Conservation (phyloP, 345 rosid species). For the Mangifera indica region DNA sequence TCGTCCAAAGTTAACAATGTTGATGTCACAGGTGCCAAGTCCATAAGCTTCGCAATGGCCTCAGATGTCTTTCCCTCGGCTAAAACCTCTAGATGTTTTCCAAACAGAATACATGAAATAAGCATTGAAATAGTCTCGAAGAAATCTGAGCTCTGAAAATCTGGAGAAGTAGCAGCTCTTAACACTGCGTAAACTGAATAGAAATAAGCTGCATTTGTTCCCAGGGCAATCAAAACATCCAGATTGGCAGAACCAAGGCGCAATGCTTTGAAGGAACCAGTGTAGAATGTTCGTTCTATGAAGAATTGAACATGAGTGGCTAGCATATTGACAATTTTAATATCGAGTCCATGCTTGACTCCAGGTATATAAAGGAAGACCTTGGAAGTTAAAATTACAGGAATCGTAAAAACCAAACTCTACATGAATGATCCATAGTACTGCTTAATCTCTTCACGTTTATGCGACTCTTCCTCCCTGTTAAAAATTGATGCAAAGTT, state of each 20-base stretch:
- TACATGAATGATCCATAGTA: slow-evolving; percentile 61
- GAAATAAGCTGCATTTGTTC: slow-evolving; percentile 92
- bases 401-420: slow-evolving; percentile 86
- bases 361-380: slow-evolving; percentile 80
- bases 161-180: slow-evolving; percentile 66
- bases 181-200: slow-evolving; percentile 76
- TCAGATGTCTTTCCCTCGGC: slow-evolving; percentile 91
- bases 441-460: slow-evolving; percentile 62
- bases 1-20: slow-evolving; percentile 54
- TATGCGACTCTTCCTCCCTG: slow-evolving; percentile 59
- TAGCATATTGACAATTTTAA: slow-evolving; percentile 76
- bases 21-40: slow-evolving; percentile 75
- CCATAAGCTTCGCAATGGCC: slow-evolving; percentile 94
- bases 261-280: slow-evolving; percentile 76
- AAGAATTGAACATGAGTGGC: slow-evolving; percentile 87
- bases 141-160: slow-evolving; percentile 70
- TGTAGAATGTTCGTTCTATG: slow-evolving; percentile 75
- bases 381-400: slow-evolving; percentile 81
- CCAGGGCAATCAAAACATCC: slow-evolving; percentile 91
- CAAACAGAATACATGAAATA: slow-evolving; percentile 81
- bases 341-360: slow-evolving; percentile 51
- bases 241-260: slow-evolving; percentile 82
- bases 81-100: slow-evolving; percentile 82
- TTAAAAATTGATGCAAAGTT: too few species aligned
- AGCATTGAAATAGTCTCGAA: slow-evolving; percentile 98